phyloP scores from a whole-genome alignment of 257 asterid species.

The Ocimum tenuiflorum region DNA sequence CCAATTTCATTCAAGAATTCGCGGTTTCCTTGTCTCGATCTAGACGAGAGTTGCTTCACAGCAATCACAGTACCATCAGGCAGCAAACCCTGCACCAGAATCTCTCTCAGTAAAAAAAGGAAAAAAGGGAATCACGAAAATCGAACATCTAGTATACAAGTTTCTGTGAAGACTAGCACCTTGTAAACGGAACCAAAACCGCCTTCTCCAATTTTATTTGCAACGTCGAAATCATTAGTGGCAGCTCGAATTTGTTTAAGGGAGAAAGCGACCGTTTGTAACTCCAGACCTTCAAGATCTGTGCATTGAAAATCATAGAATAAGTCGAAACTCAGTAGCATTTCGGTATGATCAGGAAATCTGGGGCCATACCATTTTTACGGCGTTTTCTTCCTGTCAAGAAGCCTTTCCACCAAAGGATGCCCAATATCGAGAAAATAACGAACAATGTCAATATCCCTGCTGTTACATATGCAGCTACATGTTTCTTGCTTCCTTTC shows the following conservation, averaged over 20 bases:
- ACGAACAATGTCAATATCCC: slow-evolving; percentile 36
- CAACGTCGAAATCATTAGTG: slow-evolving; percentile 66
- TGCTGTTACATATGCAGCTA: slow-evolving; percentile 37
- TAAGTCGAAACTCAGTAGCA: not conserved
- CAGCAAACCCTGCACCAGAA: slow-evolving; percentile 49
- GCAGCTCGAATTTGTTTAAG: slow-evolving; percentile 76
- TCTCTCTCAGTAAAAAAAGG: slow-evolving; percentile 13
- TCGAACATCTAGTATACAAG: not conserved
- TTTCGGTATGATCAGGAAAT: not conserved
- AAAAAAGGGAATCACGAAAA: not conserved
- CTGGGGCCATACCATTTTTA: slow-evolving; percentile 36
- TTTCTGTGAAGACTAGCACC: slow-evolving; percentile 29
- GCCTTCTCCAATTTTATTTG: slow-evolving; percentile 87
- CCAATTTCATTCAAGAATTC: slow-evolving; percentile 80
- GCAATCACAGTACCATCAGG: slow-evolving; percentile 71
- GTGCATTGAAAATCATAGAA: slow-evolving; percentile 17
- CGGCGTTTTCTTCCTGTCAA: slow-evolving; percentile 32
- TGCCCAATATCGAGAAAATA: slow-evolving; percentile 29
- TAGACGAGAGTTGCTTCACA: slow-evolving; percentile 74
- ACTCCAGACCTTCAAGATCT: slow-evolving; percentile 59
- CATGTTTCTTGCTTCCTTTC: slow-evolving; percentile 43
- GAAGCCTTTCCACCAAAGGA: slow-evolving; percentile 65
- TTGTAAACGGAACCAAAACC: slow-evolving; percentile 94
- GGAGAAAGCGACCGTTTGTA: slow-evolving; percentile 59
- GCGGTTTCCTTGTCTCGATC: slow-evolving; percentile 79